These are phyloP conservation scores for Rubia occidens DNA, from an alignment of 305 asterid genomes.

Conservation along the genomic window DNA sequence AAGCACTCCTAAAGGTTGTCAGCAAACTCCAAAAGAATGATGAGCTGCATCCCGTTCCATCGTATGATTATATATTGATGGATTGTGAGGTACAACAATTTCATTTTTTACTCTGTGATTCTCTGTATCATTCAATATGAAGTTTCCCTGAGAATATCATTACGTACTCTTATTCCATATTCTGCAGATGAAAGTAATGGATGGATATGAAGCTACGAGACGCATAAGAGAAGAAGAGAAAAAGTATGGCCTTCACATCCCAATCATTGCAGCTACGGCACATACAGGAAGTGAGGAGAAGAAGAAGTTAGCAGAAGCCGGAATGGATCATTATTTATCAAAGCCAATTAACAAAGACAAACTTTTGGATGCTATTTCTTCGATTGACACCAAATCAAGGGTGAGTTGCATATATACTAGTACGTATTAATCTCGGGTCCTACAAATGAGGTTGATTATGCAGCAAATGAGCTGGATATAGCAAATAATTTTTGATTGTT, in stretches of 20 bases:
- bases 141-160: background rate
- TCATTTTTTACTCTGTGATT: background rate
- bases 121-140: no score
- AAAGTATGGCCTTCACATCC: constrained; percentile 18
- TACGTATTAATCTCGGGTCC: no score
- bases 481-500: no score
- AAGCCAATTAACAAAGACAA: constrained; percentile 19
- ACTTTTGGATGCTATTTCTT: constrained; percentile 13
- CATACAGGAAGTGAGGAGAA: constrained; percentile 13
- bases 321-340: constrained; percentile 23
- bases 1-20: constrained; percentile 21
- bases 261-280: constrained; percentile 27
- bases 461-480: no score
- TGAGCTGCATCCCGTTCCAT: constrained; percentile 6
- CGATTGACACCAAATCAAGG: background rate
- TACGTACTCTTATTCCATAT: background rate
- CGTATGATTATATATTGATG: constrained; percentile 27
- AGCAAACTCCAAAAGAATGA: constrained; percentile 7
- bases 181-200: constrained; percentile 24
- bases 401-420: no score
- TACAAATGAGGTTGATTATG: no score
- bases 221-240: constrained; percentile 25
- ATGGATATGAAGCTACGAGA: constrained; percentile 25
- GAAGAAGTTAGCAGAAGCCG: constrained; percentile 15
- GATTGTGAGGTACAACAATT: constrained; percentile 26